Evolutionary conservation across 768 basidiomycete genomes (phyloP), one percentile per base, ranked within the genome.

Genomic region (Pisolithus tinctorius): DNA sequence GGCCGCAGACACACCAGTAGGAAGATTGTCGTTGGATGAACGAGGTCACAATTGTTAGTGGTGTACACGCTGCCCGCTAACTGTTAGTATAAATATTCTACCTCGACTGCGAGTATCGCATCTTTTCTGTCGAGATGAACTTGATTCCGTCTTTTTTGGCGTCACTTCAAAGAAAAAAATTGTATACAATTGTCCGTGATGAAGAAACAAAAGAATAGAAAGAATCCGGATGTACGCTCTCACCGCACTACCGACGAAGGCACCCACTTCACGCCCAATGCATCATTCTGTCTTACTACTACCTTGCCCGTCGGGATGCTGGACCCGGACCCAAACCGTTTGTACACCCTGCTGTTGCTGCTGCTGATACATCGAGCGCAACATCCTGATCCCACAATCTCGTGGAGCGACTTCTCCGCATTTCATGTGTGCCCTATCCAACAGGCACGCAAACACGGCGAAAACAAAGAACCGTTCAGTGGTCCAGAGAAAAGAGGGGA

Each of bases 391-490:
- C 17, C 86, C 88, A 60, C 90, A 92, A 65, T 92, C 84, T 48
- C 76, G 73, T 9, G 90, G 89, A 11, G 90, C 89, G 43, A 79
- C 60, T 63, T 93, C 90, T 16, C 89, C 90, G 59, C 91, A 93
- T 63, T 90, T 91, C 55, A 88, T 75, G 62, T 93, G 90, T n/a
- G 86, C 79, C 59, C 89, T 88, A 58, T 56, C 37, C 39, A 59
- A 48, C 47, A 51, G 59, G 47, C 11, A 48, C 6, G 47, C 50
- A 51, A 17, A 39, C 53, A 51, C 44, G 26, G 44, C 51, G 44
- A 55, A 41, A 58, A 49, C 29, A 17, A 6, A 27, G 6, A 30
- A 45, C 1, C 34, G 13, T 14, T 34, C 42, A 40, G 26, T 38
- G 41, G 46, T 26, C n/a, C 39, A 47, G 41, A 47, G 47, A 49